Evolutionary conservation across 2,329 filamentous ascomycete species (phyloP).

Genomic region (Coniella vitis): DNA sequence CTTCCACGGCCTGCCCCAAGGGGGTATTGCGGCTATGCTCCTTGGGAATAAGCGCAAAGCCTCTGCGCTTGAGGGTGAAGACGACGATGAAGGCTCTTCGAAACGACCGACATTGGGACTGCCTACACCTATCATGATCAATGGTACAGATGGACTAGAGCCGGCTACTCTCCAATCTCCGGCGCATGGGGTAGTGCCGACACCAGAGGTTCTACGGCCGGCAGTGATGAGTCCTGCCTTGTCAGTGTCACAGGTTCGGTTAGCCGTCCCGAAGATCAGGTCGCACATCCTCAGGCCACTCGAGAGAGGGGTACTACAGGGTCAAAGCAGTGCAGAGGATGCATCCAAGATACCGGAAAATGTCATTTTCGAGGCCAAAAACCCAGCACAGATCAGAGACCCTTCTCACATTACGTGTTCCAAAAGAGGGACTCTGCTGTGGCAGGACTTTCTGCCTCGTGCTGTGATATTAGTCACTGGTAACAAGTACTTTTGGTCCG

Average conservation of each 20-base stretch:
- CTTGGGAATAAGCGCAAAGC: conserved; percentile 91
- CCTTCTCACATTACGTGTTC: conserved; percentile 78
- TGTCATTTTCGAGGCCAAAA: conserved; percentile 80
- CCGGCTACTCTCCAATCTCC: conserved; percentile 60
- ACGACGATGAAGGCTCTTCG: conserved; percentile 53
- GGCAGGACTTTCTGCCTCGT: conserved; percentile 89
- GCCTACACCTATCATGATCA: conserved; percentile 66
- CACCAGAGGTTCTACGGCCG: conserved; percentile 79
- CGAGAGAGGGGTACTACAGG: conserved; percentile 55
- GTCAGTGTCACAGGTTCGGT: conserved; percentile 71
- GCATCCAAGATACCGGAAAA: conserved; percentile 60
- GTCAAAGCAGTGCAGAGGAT: conserved; percentile 49
- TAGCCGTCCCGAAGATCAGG: conserved; percentile 83
- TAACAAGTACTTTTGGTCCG: conserved; percentile 86
- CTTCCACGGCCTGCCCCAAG: conserved; percentile 85
- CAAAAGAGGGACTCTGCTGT: conserved; percentile 72
- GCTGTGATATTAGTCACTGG: conserved; percentile 86
- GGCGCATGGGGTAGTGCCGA: conserved; percentile 55
- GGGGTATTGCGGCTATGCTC: conserved; percentile 77
- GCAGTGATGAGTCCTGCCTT: conserved; percentile 80
- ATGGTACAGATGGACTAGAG: conserved; percentile 70
- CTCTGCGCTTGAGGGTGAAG: conserved; percentile 65
- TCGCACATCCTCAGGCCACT: conserved; percentile 76
- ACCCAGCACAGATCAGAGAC: conserved; percentile 69
- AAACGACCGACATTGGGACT: conserved; percentile 53